Base-by-base conservation (phyloP, 2,329 filamentous ascomycete genomes). In the Aspergillus pseudonomiae region DNA sequence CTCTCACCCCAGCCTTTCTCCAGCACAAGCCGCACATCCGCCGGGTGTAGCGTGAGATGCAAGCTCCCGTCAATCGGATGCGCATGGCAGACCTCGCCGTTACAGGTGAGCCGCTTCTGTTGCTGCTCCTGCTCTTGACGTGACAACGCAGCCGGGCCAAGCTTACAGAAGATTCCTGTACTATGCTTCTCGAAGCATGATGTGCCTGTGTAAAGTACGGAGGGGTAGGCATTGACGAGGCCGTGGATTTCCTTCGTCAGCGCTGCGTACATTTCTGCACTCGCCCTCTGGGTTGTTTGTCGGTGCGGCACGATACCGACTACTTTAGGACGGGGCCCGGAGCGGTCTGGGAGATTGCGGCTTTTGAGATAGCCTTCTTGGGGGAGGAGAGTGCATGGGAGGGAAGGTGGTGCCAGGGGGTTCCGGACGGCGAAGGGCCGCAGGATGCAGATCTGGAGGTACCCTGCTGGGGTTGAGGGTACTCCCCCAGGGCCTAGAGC, bases 171-270 rank as follows among this genome's bases (percentile, higher is more conserved):
- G 0, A 96, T 83, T 0, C 89, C 92, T 6, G 92, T 84, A 48
- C 90, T 90, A 73, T 94, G 89, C 80, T 94, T 94, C 77, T 95
- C 92, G 68, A 95, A 89, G 73, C 91, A 94, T 1, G 89, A 92
- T 1, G 85, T 89, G 0, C 86, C 90, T 10, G 88, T 86, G 71
- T 83, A 85, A 61, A 90, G 82, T 19, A 77, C 77, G 1, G 79
- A 77, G 2, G 82, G 82, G 68, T 82, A 78, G n/a, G 70, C 71
- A 2, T 73, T 67, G 12, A 82, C 82, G 28, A 92, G 80, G 4
- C 75, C 75, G 61, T 84, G 78, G 56, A 93, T 81, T 2, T 83
- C 81, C 1, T 76, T 71, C 1, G 84, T 81, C 4, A 93, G 82
- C 16, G 80, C 75, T n/a, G 79, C 73, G 74, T 89, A 89, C 73